A percentile compares a stretch with the other conserved stretches of the same genome.
Evolutionary conservation across 1,284 basidiomycete genomes (phyloP).

Genomic region (Tylopilus sp.): DNA sequence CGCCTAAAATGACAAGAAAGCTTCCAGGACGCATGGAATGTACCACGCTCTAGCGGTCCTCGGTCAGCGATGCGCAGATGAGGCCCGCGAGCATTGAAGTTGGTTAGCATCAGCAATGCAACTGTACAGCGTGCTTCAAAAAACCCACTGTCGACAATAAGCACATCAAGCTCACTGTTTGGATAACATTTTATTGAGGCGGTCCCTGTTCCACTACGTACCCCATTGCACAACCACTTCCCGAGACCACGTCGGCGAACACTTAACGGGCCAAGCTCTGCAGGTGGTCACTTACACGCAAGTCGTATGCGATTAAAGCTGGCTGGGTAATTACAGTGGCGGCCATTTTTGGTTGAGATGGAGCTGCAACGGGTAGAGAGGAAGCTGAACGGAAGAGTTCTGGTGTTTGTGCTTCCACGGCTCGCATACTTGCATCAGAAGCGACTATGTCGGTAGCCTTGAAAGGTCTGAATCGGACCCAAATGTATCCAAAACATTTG

Average conservation of each 20-base stretch:
- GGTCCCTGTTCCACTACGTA: conserved; percentile 57
- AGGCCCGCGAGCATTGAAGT: conserved; percentile 62
- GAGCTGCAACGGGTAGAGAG: no score
- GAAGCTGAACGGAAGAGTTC: conserved; percentile 62
- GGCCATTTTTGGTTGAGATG: no score
- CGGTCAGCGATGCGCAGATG: conserved; percentile 67
- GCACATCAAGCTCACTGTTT: conserved; percentile 54
- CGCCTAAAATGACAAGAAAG: conserved; percentile 64
- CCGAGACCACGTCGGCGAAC: conserved; percentile 34
- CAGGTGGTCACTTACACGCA: conserved; percentile 7
- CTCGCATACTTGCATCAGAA: conserved; percentile 17
- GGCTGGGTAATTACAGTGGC: neutral
- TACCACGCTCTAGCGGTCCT: conserved; percentile 83
- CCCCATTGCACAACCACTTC: conserved; percentile 24
- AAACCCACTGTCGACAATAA: conserved; percentile 53
- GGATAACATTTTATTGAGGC: conserved; percentile 52
- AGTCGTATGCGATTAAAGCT: conserved; percentile 18
- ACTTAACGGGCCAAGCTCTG: conserved; percentile 9
- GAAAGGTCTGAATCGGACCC: conserved; percentile 53
- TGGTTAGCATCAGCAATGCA: neutral
- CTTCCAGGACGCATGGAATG: conserved; percentile 76
- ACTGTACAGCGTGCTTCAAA: neutral
- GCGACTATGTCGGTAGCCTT: conserved; percentile 47
- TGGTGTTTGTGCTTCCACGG: conserved; percentile 46
- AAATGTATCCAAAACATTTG: conserved; percentile 49